Conservation (phyloP, 2,329 filamentous ascomycete species). For the Ascochyta clinopodiicola region DNA sequence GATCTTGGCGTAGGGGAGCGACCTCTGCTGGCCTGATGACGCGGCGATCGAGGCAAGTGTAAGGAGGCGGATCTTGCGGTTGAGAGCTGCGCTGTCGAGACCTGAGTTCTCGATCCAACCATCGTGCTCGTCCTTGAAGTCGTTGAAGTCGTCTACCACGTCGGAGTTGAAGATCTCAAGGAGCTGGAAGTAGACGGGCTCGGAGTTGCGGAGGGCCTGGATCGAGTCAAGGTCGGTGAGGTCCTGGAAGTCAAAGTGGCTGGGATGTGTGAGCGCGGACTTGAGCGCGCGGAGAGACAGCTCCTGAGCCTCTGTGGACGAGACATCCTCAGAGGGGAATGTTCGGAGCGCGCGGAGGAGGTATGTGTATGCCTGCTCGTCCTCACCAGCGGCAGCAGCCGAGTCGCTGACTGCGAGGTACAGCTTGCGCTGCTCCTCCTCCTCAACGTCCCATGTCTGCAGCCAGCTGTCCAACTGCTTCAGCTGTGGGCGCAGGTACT, state of each 20-base stretch:
- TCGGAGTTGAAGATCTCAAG: slow-evolving; percentile 96
- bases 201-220: slow-evolving; percentile 83
- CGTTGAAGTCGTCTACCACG: slow-evolving; percentile 91
- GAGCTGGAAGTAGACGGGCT: slow-evolving; percentile 85
- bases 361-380: slow-evolving; percentile 77
- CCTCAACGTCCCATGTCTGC: slow-evolving; percentile 78
- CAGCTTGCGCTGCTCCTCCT: slow-evolving; percentile 83
- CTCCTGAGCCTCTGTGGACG: slow-evolving; percentile 61
- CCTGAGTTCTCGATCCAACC: slow-evolving; percentile 82
- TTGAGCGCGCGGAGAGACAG: slow-evolving; percentile 70
- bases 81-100: slow-evolving; percentile 73
- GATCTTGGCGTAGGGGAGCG: slow-evolving; percentile 87
- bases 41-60: slow-evolving; percentile 91
- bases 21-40: slow-evolving; percentile 75
- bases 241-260: slow-evolving; percentile 76
- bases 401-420: slow-evolving; percentile 83
- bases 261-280: slow-evolving; percentile 68
- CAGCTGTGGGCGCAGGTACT: slow-evolving; percentile 82
- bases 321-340: slow-evolving; percentile 67
- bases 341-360: slow-evolving; percentile 78
- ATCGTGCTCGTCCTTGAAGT: slow-evolving; percentile 91
- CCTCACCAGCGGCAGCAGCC: slow-evolving; percentile 78
- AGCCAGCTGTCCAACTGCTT: slow-evolving; percentile 85
- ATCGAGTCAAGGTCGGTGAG: slow-evolving; percentile 75
- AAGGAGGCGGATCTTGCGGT: slow-evolving; percentile 95